Conservation (phyloP, 2,329 filamentous ascomycete species). For the Aspergillus thermomutatus region DNA sequence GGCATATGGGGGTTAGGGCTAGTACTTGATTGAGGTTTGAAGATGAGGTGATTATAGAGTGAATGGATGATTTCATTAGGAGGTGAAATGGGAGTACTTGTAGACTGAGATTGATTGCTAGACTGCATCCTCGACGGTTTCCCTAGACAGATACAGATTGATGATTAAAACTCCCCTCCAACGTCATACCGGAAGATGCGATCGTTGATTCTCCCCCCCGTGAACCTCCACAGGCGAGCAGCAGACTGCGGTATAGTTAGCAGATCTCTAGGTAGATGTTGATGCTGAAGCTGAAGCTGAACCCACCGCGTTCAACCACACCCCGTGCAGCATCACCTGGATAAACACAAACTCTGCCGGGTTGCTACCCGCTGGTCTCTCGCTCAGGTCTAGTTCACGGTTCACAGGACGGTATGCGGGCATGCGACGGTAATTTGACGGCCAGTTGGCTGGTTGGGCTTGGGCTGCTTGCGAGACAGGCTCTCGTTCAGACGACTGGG, state of each 20-base stretch:
- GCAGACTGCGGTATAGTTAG: slow-evolving; percentile 24
- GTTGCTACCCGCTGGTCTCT: slow-evolving; percentile 46
- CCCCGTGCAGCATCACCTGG: slow-evolving; percentile 49
- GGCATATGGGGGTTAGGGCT: slow-evolving; percentile 16
- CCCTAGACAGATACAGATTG: background rate
- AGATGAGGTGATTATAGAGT: too few species aligned
- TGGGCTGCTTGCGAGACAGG: slow-evolving; percentile 2
- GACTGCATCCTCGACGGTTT: background rate
- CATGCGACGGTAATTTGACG: slow-evolving; percentile 46
- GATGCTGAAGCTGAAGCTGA: background rate
- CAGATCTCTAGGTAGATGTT: background rate
- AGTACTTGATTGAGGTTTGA: slow-evolving; percentile 20
- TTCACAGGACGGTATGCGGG: slow-evolving; percentile 49
- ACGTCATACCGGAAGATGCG: slow-evolving; percentile 51
- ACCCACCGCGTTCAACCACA: slow-evolving; percentile 40
- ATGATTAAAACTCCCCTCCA: slow-evolving; percentile 46
- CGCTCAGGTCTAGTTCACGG: slow-evolving; percentile 38
- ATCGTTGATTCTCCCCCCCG: slow-evolving; percentile 48
- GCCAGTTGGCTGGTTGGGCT: slow-evolving; percentile 43
- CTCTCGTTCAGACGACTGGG: background rate
- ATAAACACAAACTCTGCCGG: slow-evolving; percentile 47
- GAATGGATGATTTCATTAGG: too few species aligned
- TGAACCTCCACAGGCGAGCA: slow-evolving; percentile 48
- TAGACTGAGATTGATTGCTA: too few species aligned
- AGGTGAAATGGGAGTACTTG: too few species aligned